Evolutionary conservation across 2,329 filamentous ascomycete genomes (phyloP), one percentile per base, ranked within the genome.

Genomic region (Esteya vermicola): DNA sequence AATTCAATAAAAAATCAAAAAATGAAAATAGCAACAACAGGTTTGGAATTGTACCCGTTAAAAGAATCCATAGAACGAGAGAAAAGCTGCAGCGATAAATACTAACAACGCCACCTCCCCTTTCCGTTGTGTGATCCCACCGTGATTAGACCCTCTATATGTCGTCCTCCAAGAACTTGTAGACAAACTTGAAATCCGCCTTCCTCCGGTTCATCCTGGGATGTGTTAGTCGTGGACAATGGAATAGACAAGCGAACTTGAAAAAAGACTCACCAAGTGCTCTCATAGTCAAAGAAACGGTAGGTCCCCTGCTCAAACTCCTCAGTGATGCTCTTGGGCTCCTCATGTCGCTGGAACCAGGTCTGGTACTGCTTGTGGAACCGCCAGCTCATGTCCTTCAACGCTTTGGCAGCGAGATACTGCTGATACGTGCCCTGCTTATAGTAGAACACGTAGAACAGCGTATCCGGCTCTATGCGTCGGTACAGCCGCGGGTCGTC

Each of bases 361-460:
- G 91, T 98, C 60, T 94, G 91, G 57, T 98, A 98, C 60, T 96
- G 91, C 68, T 98, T 98, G 64, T 98, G 91, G 59, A 98, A 98
- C 42, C 91, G 75, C 91, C 91, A 98, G 60, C 88, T 95, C 61
- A 98, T 91, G 49, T 89, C 84, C 64, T 98, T 98, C 39, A 98
- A 66, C n/a, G 91, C 85, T 61, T 93, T 94, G 13, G 91, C 91
- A 2, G 91, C 86, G 43, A 96, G 70, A 55, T 88, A 95, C 57
- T 98, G 91, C 58, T 96, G 88, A 51, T 93, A 88, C 1, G 86
- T 88, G 21, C 86, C 86, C 60, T 98, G 91, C 51, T 89, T 85
- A 67, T 98, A 98, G 68, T 98, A 98, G 63, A 98, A 98, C 34
- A 94, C 83, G 62, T 98, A 98, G 62, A 98, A 98, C 9, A 98